Evolutionary conservation across 148 eudicot genomes (phyloP), one percentile per base, ranked within the genome.

Genomic region (Vaccinium myrtillus): DNA sequence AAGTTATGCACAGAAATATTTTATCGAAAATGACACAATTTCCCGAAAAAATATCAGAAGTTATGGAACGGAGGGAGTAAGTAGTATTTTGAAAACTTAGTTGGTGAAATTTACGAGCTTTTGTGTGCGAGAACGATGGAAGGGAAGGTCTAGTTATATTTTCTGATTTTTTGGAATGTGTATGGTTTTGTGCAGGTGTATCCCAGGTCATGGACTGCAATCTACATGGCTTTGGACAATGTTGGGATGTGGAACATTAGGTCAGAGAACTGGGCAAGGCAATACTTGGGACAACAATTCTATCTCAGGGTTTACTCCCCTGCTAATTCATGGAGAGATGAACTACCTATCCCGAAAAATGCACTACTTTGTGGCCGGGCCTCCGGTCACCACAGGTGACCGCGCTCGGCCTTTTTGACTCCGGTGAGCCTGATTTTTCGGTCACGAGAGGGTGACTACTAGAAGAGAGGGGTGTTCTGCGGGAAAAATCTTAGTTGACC

Each of bases 181-280:
- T 25, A 15, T 78, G 81, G 36, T 25, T 53, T 78, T n/a, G 61
- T 78, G 81, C 81, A 78, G 81, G 81, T 78, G 43, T 78, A 53
- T 53, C 81, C 81, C 61, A 78, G 2, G 81, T 78, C 81, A 53
- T 78, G 81, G 81, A 78, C 81, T 25, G 81, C 81, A 53, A 78
- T 78, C 63, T 78, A 78, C 63, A 53, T 78, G 81, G 81, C 81
- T 6, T 56, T 78, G 81, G 81, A 78, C 81, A 78, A 78, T 25
- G 81, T 78, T 23, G 81, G 81, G 25, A 78, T 78, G 81, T 78
- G 81, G 81, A 78, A 78, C 81, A 78, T 78, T 15, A 78, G 81
- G 81, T 78, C 81, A 30, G 81, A 78, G 63, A 53, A 78, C 46
- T 78, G 81, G 81, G 81, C 81, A 13, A 78, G 81, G 61, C 81